Evolutionary conservation across 1,284 basidiomycete species (phyloP).

Genomic region (Cryptococcus neoformans): DNA sequence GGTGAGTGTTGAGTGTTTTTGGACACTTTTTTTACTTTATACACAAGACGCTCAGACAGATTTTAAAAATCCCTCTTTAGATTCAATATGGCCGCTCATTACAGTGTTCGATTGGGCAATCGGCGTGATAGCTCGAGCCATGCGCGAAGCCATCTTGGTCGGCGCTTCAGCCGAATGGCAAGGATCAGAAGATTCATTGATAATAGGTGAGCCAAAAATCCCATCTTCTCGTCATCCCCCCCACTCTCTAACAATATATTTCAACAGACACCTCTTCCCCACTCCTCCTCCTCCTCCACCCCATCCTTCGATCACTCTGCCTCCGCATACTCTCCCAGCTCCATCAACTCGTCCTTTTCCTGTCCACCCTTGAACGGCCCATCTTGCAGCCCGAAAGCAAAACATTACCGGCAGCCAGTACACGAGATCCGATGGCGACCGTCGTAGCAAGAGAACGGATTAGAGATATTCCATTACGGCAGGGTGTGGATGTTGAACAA

Average conservation of each 20-base stretch:
- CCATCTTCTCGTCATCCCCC: not conserved
- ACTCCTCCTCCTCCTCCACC: constrained; percentile 24
- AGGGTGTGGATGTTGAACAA: constrained; percentile 28
- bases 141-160: constrained; percentile 28
- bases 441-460: constrained; percentile 28
- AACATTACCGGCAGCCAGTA: constrained; percentile 3
- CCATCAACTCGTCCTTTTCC: constrained; percentile 22
- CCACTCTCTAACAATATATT: not conserved
- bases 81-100: constrained; percentile 37
- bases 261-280: constrained; percentile 4
- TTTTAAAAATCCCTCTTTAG: constrained; percentile 12
- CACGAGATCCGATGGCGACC: constrained; percentile 26
- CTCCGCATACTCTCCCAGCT: constrained; percentile 27
- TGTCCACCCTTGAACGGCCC: constrained; percentile 26
- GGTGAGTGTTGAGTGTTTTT: constrained; percentile 22
- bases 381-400: constrained; percentile 28
- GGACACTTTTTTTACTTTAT: too few relatives aligned
- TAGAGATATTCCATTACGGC: constrained; percentile 16
- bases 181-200: not conserved
- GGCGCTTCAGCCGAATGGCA: constrained; percentile 25
- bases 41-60: not conserved
- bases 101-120: constrained; percentile 36
- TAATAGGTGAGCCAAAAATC: not conserved
- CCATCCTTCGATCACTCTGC: constrained; percentile 20
- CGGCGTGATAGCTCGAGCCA: constrained; percentile 15